Evolutionary conservation across 257 asterid species (phyloP), one percentile per base, ranked within the genome.

Genomic region (Ocimum tenuiflorum): DNA sequence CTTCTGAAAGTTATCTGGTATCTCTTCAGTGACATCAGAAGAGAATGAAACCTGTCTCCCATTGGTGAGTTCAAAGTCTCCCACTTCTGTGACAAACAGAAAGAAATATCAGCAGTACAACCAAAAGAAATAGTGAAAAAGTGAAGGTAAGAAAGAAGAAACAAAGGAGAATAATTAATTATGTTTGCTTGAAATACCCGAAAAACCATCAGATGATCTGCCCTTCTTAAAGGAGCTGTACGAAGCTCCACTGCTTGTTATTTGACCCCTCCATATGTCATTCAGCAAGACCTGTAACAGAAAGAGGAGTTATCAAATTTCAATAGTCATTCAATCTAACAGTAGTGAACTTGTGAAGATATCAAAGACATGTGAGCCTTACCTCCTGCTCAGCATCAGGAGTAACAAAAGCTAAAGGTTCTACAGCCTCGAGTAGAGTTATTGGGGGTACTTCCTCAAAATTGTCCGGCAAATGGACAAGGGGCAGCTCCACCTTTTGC

Each of bases 321-420:
- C 65, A 36, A 62, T 43, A 43, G 8, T 63, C 47, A 65, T 35
- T 70, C 71, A 65, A 60, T 13, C 56, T 53, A 63, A 33, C 13
- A 18, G 15, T 13, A 45, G 61, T 20, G 48, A 60, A 43, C 27
- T 53, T 23, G 33, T 29, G 63, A 45, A 48, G 53, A 49, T 14
- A 29, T 13, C 10, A 46, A 59, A 15, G 67, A 70, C 31, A 1
- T 27, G 22, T 55, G 53, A 31, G 74, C 74, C 81, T 76, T 67
- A 86, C 99, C 95, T 80, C 89, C 82, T 94, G 90, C 77, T 85
- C 99, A 47, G 76, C 70, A 75, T 82, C 88, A 60, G 97, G 99
- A 69, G 77, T 82, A 68, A 88, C 87, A 85, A 90, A 90, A 73
- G 97, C 91, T 43, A 88, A 81, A 15, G 99, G 99, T 71, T 88